These are phyloP conservation scores for Pichia sp. DNA, from an alignment of 1,139 yeast species.

Conservation along the genomic window DNA sequence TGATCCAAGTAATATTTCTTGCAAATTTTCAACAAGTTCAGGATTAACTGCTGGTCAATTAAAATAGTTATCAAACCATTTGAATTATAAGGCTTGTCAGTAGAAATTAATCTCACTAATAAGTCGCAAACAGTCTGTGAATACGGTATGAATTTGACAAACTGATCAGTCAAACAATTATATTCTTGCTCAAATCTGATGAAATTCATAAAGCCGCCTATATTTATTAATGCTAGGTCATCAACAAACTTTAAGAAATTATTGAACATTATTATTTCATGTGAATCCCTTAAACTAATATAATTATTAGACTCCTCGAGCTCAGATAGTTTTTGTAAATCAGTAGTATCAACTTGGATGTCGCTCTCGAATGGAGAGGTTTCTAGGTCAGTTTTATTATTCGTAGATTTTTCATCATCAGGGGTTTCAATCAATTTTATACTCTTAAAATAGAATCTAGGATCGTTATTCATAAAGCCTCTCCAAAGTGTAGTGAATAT, in stretches of 20 bases:
- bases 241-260: slow-evolving; percentile 91
- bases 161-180: slow-evolving; percentile 58
- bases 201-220: slow-evolving; percentile 70
- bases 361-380: slow-evolving; percentile 6
- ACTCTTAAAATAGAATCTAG: slow-evolving; percentile 23
- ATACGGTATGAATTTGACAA: slow-evolving; percentile 61
- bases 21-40: slow-evolving; percentile 29
- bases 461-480: slow-evolving; percentile 29
- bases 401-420: slow-evolving; percentile 2
- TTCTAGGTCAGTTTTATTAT: slow-evolving; percentile 5
- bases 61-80: slow-evolving; percentile 72
- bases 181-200: slow-evolving; percentile 38
- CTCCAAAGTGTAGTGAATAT: slow-evolving; percentile 30
- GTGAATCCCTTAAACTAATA: slow-evolving; percentile 36
- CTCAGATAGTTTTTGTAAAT: slow-evolving; percentile 19
- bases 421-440: slow-evolving; percentile 6
- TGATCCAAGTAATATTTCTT: slow-evolving; percentile 29
- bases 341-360: slow-evolving; percentile 12
- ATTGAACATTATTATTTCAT: slow-evolving; percentile 73
- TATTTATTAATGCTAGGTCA: slow-evolving; percentile 79
- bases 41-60: slow-evolving; percentile 58
- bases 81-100: slow-evolving; percentile 71
- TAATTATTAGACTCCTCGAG: slow-evolving; percentile 19
- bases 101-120: slow-evolving; percentile 63
- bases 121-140: slow-evolving; percentile 83